phyloP scores from a whole-genome alignment of 2,329 filamentous ascomycete species.

The Hypoxylon sp. region DNA sequence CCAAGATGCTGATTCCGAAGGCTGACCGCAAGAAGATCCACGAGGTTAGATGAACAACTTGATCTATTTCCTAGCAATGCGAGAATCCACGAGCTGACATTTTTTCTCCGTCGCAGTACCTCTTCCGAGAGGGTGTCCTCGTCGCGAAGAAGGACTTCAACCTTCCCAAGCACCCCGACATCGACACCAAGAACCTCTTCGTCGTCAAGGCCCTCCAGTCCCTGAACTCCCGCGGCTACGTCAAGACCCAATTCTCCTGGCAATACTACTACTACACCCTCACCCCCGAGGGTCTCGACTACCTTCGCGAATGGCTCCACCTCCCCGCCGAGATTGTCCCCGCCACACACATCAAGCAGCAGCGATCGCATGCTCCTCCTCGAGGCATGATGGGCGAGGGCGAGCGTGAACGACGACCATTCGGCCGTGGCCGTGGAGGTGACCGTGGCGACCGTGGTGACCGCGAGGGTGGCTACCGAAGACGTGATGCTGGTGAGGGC shows the following conservation, averaged over 20 bases:
- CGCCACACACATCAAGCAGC: slow-evolving; percentile 99
- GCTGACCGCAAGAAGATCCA: slow-evolving; percentile 99
- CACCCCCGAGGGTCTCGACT: slow-evolving; percentile 99
- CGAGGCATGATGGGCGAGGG: slow-evolving; percentile 97
- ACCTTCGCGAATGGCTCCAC: slow-evolving; percentile 99
- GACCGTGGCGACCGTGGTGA: slow-evolving; percentile 79
- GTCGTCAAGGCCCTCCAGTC: slow-evolving; percentile 99
- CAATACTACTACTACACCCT: slow-evolving; percentile 99
- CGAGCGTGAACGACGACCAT: slow-evolving; percentile 84
- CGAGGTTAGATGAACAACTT: slow-evolving; percentile 65
- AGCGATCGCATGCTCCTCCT: slow-evolving; percentile 97
- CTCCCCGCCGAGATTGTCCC: slow-evolving; percentile 99
- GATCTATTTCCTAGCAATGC: slow-evolving; percentile 14
- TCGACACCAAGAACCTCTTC: slow-evolving; percentile 99
- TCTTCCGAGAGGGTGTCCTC: slow-evolving; percentile 94
- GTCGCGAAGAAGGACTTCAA: slow-evolving; percentile 99
- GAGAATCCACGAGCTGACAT: slow-evolving; percentile 45
- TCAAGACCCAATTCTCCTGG: slow-evolving; percentile 99
- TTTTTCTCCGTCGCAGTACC: slow-evolving; percentile 72
- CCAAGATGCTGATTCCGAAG: slow-evolving; percentile 98
- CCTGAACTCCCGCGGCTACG: slow-evolving; percentile 95
- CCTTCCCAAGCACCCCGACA: slow-evolving; percentile 95
- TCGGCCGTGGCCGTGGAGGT: slow-evolving; percentile 80
- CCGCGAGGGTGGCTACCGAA: slow-evolving; percentile 91
- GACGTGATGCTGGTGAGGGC: slow-evolving; percentile 86